phyloP scores from a whole-genome alignment of 1,284 basidiomycete species.

The Apiotrichum mycotoxinovorans region DNA sequence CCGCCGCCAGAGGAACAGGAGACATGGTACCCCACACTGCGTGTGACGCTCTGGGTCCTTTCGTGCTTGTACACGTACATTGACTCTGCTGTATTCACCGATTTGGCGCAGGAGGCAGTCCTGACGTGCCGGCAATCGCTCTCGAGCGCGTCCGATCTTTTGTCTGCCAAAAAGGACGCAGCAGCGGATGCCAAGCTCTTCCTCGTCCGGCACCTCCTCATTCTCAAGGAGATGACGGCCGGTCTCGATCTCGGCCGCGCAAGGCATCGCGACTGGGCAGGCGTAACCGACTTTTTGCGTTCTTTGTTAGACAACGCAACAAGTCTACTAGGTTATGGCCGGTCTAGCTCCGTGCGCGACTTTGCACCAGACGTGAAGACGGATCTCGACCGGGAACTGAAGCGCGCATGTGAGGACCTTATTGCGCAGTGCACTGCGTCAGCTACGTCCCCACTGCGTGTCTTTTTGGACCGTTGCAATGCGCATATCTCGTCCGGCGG shows the following conservation, averaged over 20 bases:
- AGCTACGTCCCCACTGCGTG: slow-evolving; percentile 56
- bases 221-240: slow-evolving; percentile 80
- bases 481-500: slow-evolving; percentile 35
- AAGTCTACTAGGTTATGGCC: slow-evolving; percentile 59
- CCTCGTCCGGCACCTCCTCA: slow-evolving; percentile 80
- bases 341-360: slow-evolving; percentile 22
- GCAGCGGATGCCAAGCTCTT: slow-evolving; percentile 72
- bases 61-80: slow-evolving; percentile 83
- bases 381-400: slow-evolving; percentile 79
- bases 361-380: slow-evolving; percentile 51
- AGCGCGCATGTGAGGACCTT: slow-evolving; percentile 73
- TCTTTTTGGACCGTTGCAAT: slow-evolving; percentile 59
- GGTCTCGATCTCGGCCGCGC: slow-evolving; percentile 63
- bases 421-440: slow-evolving; percentile 62
- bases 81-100: slow-evolving; percentile 86
- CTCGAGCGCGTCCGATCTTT: slow-evolving; percentile 62
- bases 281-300: slow-evolving; percentile 63
- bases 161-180: slow-evolving; percentile 56
- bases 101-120: slow-evolving; percentile 87
- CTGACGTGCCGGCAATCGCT: slow-evolving; percentile 75
- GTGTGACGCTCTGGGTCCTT: slow-evolving; percentile 80
- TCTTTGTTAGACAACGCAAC: slow-evolving; percentile 66
- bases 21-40: slow-evolving; percentile 83
- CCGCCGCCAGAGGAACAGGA: slow-evolving; percentile 70
- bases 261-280: slow-evolving; percentile 48